Evolutionary conservation across 2,329 filamentous ascomycete genomes (phyloP).

Genomic region (Juglanconis juglandina): DNA sequence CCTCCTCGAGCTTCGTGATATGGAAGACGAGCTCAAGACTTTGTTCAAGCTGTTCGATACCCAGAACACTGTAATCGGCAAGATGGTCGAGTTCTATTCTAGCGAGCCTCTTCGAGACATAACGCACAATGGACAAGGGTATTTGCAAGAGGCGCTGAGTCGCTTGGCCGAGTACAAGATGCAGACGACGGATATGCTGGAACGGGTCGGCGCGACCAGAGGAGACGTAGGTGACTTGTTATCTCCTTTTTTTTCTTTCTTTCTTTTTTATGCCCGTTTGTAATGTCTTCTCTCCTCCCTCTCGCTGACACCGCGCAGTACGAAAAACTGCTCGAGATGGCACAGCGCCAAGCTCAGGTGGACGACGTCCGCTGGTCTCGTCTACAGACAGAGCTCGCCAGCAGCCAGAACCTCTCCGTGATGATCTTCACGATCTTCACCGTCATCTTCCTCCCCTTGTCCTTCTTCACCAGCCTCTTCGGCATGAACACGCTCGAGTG

Average conservation of each 20-base stretch:
- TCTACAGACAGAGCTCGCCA: constrained; percentile 60
- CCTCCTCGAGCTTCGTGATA: constrained; percentile 59
- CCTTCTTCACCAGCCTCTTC: constrained; percentile 63
- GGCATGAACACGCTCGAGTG: constrained; percentile 64
- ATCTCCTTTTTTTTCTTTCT: too few species aligned
- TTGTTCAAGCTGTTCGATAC: constrained; percentile 55
- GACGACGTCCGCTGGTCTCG: constrained; percentile 63
- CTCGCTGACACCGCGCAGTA: constrained; percentile 39
- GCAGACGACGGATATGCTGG: constrained; percentile 54
- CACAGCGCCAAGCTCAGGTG: constrained; percentile 63
- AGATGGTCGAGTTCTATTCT: constrained; percentile 43
- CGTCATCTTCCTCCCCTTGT: constrained; percentile 61
- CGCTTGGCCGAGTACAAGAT: constrained; percentile 53
- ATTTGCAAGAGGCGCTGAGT: constrained; percentile 50
- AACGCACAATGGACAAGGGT: constrained; percentile 46
- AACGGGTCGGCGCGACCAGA: constrained; percentile 54
- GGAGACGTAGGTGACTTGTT: constrained; percentile 43
- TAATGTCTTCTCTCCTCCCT: constrained; percentile 24
- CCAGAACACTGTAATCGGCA: constrained; percentile 48
- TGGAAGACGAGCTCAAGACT: constrained; percentile 61
- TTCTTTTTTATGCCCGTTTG: too few species aligned
- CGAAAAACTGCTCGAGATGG: constrained; percentile 64
- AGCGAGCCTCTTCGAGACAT: constrained; percentile 37
- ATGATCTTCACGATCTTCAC: constrained; percentile 65
- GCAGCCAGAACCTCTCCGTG: constrained; percentile 58